These are phyloP conservation scores for Nicotiana obtusifolia DNA, from an alignment of 257 asterid species.

Conservation along the genomic window DNA sequence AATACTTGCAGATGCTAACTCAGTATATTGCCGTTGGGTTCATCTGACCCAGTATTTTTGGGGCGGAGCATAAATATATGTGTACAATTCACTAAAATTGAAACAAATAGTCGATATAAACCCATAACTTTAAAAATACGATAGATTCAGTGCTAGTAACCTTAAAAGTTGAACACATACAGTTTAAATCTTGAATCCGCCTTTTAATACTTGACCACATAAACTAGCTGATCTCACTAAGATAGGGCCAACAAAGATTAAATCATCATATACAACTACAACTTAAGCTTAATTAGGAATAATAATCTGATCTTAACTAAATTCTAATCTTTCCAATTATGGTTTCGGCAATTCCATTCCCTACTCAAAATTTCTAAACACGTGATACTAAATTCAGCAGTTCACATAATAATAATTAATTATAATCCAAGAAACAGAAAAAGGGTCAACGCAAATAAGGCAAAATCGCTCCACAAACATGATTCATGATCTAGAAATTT, in stretches of 20 bases:
- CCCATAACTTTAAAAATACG: too few species aligned
- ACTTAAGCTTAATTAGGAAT: background rate
- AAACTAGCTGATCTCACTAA: background rate
- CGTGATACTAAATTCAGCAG: background rate
- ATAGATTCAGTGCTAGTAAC: too few species aligned
- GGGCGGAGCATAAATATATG: too few species aligned
- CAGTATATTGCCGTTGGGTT: too few species aligned
- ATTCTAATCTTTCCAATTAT: background rate
- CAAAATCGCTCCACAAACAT: background rate
- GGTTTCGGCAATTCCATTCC: background rate
- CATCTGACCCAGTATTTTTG: too few species aligned
- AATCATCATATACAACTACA: background rate
- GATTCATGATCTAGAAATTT: background rate
- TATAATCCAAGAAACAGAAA: background rate
- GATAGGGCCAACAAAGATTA: background rate
- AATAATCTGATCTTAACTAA: background rate
- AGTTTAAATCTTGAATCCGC: too few species aligned
- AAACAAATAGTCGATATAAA: too few species aligned
- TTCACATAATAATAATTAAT: background rate
- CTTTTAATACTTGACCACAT: background rate
- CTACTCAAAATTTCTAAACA: background rate
- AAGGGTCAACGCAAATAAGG: background rate
- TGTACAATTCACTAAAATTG: too few species aligned
- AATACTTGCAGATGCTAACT: too few species aligned
- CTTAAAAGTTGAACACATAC: too few species aligned